These are phyloP conservation scores for Penicillium glabrum DNA, from an alignment of 2,329 filamentous ascomycete genomes.

Conservation along the genomic window DNA sequence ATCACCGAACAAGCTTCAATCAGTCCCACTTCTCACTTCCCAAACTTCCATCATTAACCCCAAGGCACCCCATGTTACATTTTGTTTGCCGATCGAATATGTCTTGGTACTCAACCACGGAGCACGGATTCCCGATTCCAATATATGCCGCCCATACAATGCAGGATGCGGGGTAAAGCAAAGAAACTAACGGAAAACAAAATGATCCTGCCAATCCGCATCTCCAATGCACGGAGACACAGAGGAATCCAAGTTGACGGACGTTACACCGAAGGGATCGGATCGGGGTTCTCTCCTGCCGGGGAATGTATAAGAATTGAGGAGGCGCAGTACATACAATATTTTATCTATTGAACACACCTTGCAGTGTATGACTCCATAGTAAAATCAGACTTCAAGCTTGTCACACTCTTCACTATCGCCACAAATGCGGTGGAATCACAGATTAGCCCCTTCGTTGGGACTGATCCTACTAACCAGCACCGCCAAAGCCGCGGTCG, in stretches of 20 bases:
- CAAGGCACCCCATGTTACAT: conserved; percentile 4
- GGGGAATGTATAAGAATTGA: conserved; percentile 11
- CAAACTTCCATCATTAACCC: neutral
- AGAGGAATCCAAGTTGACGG: neutral
- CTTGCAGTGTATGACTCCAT: neutral
- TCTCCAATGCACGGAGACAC: neutral
- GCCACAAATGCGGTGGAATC: neutral
- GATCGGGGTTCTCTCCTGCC: neutral
- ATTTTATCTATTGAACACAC: neutral
- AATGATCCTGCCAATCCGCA: neutral
- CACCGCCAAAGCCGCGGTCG: conserved; percentile 10
- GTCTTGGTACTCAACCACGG: conserved; percentile 1
- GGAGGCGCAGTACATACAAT: neutral
- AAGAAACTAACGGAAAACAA: neutral
- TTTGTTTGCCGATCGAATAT: conserved; percentile 6
- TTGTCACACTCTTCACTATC: neutral
- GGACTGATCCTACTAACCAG: conserved; percentile 1
- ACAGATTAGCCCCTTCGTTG: neutral
- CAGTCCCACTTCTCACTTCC: neutral
- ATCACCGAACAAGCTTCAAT: conserved; percentile 3
- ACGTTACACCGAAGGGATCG: neutral
- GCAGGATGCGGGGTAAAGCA: conserved; percentile 5
- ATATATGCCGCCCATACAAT: neutral
- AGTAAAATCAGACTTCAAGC: neutral
- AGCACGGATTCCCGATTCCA: neutral